Evolutionary conservation across 2,329 filamentous ascomycete species (phyloP).

Genomic region (Dothidotthia symphoricarpi): DNA sequence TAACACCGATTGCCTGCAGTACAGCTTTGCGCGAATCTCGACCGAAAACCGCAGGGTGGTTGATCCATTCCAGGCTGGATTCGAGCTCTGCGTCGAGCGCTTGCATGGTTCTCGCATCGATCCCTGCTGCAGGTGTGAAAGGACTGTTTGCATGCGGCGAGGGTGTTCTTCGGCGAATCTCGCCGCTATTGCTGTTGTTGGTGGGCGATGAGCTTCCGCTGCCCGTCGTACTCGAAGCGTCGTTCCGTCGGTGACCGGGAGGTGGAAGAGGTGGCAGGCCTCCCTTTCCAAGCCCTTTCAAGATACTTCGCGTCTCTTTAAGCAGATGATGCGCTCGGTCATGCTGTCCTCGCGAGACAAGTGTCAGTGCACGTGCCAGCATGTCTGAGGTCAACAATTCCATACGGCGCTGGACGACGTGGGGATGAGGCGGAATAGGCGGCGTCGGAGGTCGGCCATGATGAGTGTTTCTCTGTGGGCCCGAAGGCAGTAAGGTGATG

Average conservation of each 20-base stretch:
- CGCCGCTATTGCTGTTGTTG: conserved; percentile 40
- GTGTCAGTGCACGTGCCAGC: conserved; percentile 85
- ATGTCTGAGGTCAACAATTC: conserved; percentile 97
- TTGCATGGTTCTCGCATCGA: conserved; percentile 76
- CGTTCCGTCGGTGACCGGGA: conserved; percentile 44
- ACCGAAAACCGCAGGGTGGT: conserved; percentile 90
- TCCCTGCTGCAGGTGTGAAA: conserved; percentile 65
- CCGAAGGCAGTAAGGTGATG: conserved; percentile 87
- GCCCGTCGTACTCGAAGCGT: conserved; percentile 42
- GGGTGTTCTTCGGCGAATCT: conserved; percentile 37
- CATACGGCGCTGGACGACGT: conserved; percentile 95
- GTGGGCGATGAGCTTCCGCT: conserved; percentile 41
- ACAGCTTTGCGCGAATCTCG: conserved; percentile 94
- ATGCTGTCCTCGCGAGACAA: conserved; percentile 88
- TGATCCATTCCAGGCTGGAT: conserved; percentile 92
- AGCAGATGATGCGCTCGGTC: conserved; percentile 90
- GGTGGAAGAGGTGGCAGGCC: conserved; percentile 86
- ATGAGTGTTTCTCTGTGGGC: conserved; percentile 57
- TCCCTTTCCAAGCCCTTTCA: conserved; percentile 94
- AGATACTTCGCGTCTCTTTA: conserved; percentile 87
- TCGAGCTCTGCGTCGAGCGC: conserved; percentile 91
- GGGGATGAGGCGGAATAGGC: conserved; percentile 91
- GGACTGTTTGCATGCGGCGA: conserved; percentile 45
- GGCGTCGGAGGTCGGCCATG: conserved; percentile 54
- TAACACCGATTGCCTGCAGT: conserved; percentile 92